A percentile compares a stretch with the other conserved stretches of the same genome.
These are phyloP conservation scores for Xylariaceae sp. DNA, from an alignment of 2,329 filamentous ascomycete species.

Conservation along the genomic window DNA sequence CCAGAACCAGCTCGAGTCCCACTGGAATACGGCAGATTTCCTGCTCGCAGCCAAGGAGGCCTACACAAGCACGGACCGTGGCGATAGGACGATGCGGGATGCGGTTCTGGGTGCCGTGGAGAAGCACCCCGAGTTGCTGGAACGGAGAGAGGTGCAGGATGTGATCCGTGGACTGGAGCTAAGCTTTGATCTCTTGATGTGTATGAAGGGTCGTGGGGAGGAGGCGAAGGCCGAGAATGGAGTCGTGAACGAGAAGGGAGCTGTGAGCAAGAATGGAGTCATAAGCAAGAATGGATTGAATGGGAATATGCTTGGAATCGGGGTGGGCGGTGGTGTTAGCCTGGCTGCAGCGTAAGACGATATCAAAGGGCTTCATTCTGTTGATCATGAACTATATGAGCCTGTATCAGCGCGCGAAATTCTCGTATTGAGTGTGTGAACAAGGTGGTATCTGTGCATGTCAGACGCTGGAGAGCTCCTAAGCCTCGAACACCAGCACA, in stretches of 20 bases:
- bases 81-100: conserved; percentile 8
- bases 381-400: too few relatives aligned
- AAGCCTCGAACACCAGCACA: conserved; percentile 62
- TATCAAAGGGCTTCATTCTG: too few relatives aligned
- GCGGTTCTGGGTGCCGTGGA: conserved; percentile 8
- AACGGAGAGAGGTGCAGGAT: conserved; percentile 4
- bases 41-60: conserved; percentile 8
- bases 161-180: conserved; percentile 9
- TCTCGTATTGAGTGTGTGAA: too few relatives aligned
- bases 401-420: too few relatives aligned
- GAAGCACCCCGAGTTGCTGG: conserved; percentile 9
- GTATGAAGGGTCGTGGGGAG: neutral
- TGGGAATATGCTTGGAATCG: too few relatives aligned
- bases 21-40: conserved; percentile 12
- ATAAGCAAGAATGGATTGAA: too few relatives aligned
- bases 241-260: neutral
- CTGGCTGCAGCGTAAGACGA: too few relatives aligned
- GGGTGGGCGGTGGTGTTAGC: too few relatives aligned
- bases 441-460: too few relatives aligned
- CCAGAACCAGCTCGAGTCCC: conserved; percentile 1
- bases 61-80: conserved; percentile 4
- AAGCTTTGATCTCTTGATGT: conserved; percentile 12
- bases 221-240: neutral
- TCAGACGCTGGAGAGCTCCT: conserved; percentile 4
- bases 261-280: too few relatives aligned